A percentile compares a stretch with the other conserved stretches of the same genome.
Conservation (phyloP, 75 land plant genomes). For the Sequoia sempervirens region DNA sequence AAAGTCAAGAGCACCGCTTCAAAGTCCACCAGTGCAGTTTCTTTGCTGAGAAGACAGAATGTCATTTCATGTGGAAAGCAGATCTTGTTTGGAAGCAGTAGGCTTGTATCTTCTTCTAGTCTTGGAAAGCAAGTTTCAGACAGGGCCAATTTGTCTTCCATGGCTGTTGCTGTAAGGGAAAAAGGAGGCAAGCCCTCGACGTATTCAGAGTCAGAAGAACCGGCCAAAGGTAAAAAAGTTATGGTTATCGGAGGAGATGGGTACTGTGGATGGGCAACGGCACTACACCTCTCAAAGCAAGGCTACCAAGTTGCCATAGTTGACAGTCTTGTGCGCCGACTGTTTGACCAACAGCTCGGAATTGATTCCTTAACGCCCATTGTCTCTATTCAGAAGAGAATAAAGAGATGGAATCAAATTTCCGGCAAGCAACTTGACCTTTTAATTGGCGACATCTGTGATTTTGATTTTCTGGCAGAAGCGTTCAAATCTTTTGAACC, state of each 20-base stretch:
- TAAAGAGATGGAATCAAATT: slow-evolving; percentile 72
- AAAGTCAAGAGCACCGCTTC: background rate
- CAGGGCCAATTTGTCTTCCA: background rate
- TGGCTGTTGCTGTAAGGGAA: slow-evolving; percentile 24
- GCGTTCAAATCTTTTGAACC: slow-evolving; percentile 87
- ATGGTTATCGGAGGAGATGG: slow-evolving; percentile 99
- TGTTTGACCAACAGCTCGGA: slow-evolving; percentile 94
- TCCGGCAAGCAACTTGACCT: slow-evolving; percentile 77
- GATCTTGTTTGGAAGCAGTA: background rate
- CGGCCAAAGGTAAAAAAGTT: slow-evolving; percentile 41
- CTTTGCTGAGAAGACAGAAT: background rate
- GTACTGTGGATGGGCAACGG: slow-evolving; percentile 99
- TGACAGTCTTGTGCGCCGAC: slow-evolving; percentile 84
- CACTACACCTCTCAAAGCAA: slow-evolving; percentile 90
- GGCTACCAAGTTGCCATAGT: slow-evolving; percentile 92
- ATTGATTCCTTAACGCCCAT: slow-evolving; percentile 92
- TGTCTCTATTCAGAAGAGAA: slow-evolving; percentile 73
- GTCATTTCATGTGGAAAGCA: background rate
- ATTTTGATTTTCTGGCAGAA: slow-evolving; percentile 87
- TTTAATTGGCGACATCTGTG: slow-evolving; percentile 89
- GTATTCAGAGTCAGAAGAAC: background rate
- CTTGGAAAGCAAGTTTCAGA: background rate
- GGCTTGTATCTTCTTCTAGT: background rate
- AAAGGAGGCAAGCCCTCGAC: slow-evolving; percentile 8
- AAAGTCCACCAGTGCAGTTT: background rate